Base-by-base conservation (phyloP, 169 alveolate genomes). In the Plasmodium berghei region DNA sequence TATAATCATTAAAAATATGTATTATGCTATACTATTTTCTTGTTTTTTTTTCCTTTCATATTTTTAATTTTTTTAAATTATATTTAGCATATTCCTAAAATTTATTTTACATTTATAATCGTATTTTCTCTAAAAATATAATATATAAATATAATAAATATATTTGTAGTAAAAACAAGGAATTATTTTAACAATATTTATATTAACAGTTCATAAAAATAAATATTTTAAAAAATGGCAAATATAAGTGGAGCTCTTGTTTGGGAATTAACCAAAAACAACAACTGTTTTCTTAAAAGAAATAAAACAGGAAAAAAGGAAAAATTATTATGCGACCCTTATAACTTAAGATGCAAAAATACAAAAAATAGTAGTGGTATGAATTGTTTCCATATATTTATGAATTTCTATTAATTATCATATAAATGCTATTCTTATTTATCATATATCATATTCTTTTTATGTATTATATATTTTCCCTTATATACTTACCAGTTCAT, bases 241-340 rank as follows among this genome's bases (percentile, higher is more conserved):
- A 80, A 80, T 46, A 40, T 80, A 3, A 80, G 90, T 72, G 45
- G 18, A 16, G 83, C 90, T 28, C 80, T 80, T 72, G 20, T 80
- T 58, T 80, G 90, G 90, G 90, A 80, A 46, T 18, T 80, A 34
- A 80, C 90, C 49, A 80, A 42, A 54, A 64, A 40, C 42, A 80
- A 67, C 83, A 80, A 55, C 54, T 80, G 90, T 61, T 80, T 80
- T 40, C 49, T 80, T 42, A 80, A 55, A 54, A 80, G 56, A 45
- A 80, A 66, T 48, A 48, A 16, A 66, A 67, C 64, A 22, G 90
- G 90, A 66, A 66, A 16, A 42, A 80, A 66, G n/a, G 83, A 63
- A 55, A 54, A 18, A 28, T 80, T 80, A 28, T 48, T 67, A 42
- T 80, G 90, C 24, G 83, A 80, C 71, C 69, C 83, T 14, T 67